A percentile compares a stretch with the other conserved stretches of the same genome.
These are phyloP conservation scores for Trebouxia sp. DNA, from an alignment of 139 green algal genomes.

Conservation along the genomic window DNA sequence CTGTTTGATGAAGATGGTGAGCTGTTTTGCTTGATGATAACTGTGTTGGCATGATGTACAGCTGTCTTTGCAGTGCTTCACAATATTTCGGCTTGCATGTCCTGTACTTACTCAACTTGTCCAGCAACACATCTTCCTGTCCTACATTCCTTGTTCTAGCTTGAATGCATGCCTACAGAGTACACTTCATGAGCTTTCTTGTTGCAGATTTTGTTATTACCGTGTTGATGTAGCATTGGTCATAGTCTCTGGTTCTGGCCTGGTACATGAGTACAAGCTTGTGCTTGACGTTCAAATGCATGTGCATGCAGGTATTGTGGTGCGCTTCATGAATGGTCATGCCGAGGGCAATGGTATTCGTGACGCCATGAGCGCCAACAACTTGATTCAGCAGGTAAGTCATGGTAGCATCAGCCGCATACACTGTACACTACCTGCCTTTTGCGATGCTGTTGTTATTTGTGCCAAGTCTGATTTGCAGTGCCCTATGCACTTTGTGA, in stretches of 20 bases:
- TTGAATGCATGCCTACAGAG: too few relatives aligned
- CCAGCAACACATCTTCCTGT: too few relatives aligned
- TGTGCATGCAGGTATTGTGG: constrained; percentile 23
- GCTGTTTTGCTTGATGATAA: background rate
- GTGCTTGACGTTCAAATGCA: background rate
- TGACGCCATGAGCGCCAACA: constrained; percentile 11
- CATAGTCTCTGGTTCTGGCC: too few relatives aligned
- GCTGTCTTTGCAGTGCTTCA: background rate
- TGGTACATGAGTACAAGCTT: too few relatives aligned
- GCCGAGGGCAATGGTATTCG: constrained; percentile 30
- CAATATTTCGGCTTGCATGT: background rate
- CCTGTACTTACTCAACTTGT: too few relatives aligned
- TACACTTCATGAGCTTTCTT: too few relatives aligned
- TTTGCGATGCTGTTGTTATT: background rate
- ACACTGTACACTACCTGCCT: background rate
- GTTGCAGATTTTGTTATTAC: too few relatives aligned
- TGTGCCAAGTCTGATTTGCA: too few relatives aligned
- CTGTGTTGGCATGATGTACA: background rate
- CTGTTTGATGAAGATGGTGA: constrained; percentile 37
- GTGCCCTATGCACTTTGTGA: too few relatives aligned
- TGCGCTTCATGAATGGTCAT: constrained; percentile 38
- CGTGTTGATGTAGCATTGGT: too few relatives aligned
- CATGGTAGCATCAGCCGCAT: background rate
- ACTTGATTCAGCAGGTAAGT: constrained; percentile 11
- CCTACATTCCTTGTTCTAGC: too few relatives aligned